These are phyloP conservation scores for Cryptococcus neoformans DNA, from an alignment of 1,284 basidiomycete species.

Conservation along the genomic window DNA sequence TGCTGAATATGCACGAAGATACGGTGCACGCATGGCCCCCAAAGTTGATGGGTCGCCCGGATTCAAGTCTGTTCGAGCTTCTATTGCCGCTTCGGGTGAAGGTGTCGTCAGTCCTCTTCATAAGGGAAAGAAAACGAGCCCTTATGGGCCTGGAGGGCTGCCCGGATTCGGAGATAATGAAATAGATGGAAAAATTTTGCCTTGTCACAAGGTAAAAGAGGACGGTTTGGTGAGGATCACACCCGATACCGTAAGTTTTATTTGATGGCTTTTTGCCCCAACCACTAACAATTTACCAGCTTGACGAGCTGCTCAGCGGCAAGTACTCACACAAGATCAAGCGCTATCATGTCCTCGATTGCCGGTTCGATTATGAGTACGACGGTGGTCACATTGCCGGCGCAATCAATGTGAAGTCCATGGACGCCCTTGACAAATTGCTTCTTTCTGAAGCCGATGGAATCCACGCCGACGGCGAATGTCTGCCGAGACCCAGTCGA, in stretches of 20 bases:
- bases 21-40: slow-evolving; percentile 22
- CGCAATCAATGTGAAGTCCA: slow-evolving; percentile 89
- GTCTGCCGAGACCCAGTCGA: slow-evolving; percentile 69
- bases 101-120: slow-evolving; percentile 13
- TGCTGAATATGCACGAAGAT: slow-evolving; percentile 32
- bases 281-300: slow-evolving; percentile 50
- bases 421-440: slow-evolving; percentile 72
- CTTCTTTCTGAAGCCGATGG: slow-evolving; percentile 59
- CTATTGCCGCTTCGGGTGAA: slow-evolving; percentile 15
- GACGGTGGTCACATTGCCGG: slow-evolving; percentile 88
- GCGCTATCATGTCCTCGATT: slow-evolving; percentile 82
- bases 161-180: slow-evolving; percentile 91
- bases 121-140: slow-evolving; percentile 24
- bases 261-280: neutral
- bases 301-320: slow-evolving; percentile 72
- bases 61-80: slow-evolving; percentile 24
- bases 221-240: slow-evolving; percentile 94
- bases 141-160: slow-evolving; percentile 51
- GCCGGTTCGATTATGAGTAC: slow-evolving; percentile 97
- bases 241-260: slow-evolving; percentile 63
- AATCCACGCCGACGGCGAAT: slow-evolving; percentile 46
- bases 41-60: slow-evolving; percentile 40
- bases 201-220: slow-evolving; percentile 88
- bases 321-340: slow-evolving; percentile 63
- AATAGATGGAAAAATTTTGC: slow-evolving; percentile 84